Base-by-base conservation (phyloP, 2,329 filamentous ascomycete species). In the Pseudogymnoascus sp. region DNA sequence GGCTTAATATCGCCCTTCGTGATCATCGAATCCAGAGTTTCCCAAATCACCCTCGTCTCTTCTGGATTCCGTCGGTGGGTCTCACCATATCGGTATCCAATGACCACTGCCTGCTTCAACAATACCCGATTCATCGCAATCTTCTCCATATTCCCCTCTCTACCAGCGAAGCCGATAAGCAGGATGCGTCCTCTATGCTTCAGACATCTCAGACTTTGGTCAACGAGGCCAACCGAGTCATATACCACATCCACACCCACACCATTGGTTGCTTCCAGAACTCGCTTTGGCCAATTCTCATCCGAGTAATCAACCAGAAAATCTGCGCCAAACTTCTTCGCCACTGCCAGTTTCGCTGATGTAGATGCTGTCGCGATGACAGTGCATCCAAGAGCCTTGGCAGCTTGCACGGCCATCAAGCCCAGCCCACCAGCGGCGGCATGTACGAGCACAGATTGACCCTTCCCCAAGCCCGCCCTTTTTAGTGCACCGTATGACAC, bases 81-180 rank as follows among this genome's bases (percentile, higher is more conserved):
- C 70, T 85, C 82, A 2, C 82, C 82, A 66, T 79, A 85, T 50
- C 82, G 74, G 69, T 84, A 84, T 41, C 81, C 81, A 34, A 80
- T 75, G 4, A 84, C 66, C n/a, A 74, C 77, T 1, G 76, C 76
- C 39, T 79, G 77, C 65, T 81, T 82, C 35, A 84, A 67, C 41
- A 84, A 68, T 2, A 84, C 70, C 25, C 79, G 72, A 64, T 84
- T 84, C 75, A 81, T 79, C 30, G 76, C 75, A 57, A 84, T 73
- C 38, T 74, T 74, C 68, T 85, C 82, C 72, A 85, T 79, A 6
- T 77, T 70, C 0, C 80, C 79, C 41, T 70, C 75, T 57, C 77
- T 73, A 1, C 79, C 83, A 5, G 81, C 82, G 67, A 86, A 86
- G 0, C 83, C 83, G 2, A 84, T 75, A 28, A 86, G 73, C 2